phyloP scores from a whole-genome alignment of 345 rosid species.

The Bruguiera gymnorhiza region DNA sequence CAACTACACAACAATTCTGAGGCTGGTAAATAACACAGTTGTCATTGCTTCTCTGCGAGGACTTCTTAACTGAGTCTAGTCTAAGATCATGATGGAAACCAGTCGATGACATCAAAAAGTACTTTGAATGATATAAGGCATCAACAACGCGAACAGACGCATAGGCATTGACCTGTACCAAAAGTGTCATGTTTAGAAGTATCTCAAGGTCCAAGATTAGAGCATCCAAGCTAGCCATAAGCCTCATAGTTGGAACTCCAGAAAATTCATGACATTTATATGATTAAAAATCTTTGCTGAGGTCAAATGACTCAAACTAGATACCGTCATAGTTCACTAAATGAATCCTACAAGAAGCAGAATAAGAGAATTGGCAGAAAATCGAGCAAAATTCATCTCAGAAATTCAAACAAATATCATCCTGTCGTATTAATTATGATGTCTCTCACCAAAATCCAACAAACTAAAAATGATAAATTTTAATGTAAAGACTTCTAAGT shows the following conservation, averaged over 20 bases:
- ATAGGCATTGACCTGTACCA: conserved; percentile 67
- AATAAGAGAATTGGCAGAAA: neutral
- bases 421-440: neutral
- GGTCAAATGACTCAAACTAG: neutral
- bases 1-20: conserved; percentile 25
- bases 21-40: conserved; percentile 23
- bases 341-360: neutral
- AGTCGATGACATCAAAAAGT: conserved; percentile 49
- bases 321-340: neutral
- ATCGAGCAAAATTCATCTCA: neutral
- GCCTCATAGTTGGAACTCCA: neutral
- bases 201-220: neutral
- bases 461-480: neutral
- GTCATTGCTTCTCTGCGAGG: conserved; percentile 32
- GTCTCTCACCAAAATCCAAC: neutral
- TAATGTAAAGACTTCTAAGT: neutral
- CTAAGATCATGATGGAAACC: conserved; percentile 32
- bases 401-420: neutral
- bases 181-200: conserved; percentile 5
- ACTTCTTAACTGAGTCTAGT: conserved; percentile 29
- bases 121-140: conserved; percentile 75
- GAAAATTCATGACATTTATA: neutral
- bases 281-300: neutral
- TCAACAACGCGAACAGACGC: conserved; percentile 67
- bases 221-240: neutral